phyloP scores from a whole-genome alignment of 495 filamentous ascomycete genomes.

The Podospora comata region DNA sequence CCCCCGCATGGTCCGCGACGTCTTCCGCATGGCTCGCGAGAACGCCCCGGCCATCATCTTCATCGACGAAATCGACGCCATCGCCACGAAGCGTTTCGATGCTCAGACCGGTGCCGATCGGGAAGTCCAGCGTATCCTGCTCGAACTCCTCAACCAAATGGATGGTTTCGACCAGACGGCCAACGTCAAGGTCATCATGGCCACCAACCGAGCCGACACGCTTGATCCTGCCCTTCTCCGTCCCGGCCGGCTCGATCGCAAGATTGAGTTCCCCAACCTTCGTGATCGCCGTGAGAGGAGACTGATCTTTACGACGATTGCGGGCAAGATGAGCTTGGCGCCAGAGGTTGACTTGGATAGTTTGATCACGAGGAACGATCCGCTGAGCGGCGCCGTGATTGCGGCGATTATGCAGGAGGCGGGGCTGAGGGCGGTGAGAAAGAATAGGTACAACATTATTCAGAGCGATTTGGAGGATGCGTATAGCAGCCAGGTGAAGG shows the following conservation, averaged over 20 bases:
- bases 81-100: constrained; percentile 98
- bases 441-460: constrained; percentile 99
- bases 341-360: constrained; percentile 96
- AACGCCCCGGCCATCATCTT: constrained; percentile 98
- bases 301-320: constrained; percentile 94
- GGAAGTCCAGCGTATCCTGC: constrained; percentile 95
- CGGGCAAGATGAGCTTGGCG: constrained; percentile 90
- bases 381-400: constrained; percentile 90
- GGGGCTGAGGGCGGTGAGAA: constrained; percentile 88
- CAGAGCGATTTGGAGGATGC: constrained; percentile 94
- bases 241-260: constrained; percentile 91
- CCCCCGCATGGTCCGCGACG: constrained; percentile 97
- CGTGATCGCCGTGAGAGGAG: constrained; percentile 89
- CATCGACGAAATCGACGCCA: constrained; percentile 99
- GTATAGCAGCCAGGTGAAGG: constrained; percentile 93
- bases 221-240: constrained; percentile 91
- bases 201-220: constrained; percentile 96
- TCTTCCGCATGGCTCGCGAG: constrained; percentile 98
- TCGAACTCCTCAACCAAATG: constrained; percentile 98
- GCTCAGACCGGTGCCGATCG: constrained; percentile 96
- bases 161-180: constrained; percentile 98
- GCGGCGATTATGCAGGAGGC: constrained; percentile 99
- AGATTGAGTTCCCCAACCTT: constrained; percentile 95
- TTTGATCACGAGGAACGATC: constrained; percentile 93
- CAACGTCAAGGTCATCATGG: constrained; percentile 99